A percentile compares a stretch with the other conserved stretches of the same genome.
These are phyloP conservation scores for Xylaria sp. DNA, from an alignment of 2,329 filamentous ascomycete genomes.

Conservation along the genomic window DNA sequence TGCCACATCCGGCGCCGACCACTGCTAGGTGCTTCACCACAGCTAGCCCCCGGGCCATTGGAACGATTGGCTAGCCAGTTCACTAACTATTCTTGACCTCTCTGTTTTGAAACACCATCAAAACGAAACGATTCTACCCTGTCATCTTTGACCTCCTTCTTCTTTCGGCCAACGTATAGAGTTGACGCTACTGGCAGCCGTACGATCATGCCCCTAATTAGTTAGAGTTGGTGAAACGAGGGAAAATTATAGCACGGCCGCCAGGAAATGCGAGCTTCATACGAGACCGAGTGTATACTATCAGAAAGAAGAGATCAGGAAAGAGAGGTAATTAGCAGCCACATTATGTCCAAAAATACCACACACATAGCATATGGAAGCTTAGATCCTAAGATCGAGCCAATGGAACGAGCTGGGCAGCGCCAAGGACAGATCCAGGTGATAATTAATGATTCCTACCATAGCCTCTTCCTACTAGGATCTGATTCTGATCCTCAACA, in stretches of 20 bases:
- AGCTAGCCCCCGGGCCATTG: constrained; percentile 24
- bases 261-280: too few relatives aligned
- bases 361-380: background rate
- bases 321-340: background rate
- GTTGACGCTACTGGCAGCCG: background rate
- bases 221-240: background rate
- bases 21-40: constrained; percentile 2
- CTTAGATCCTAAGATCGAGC: constrained; percentile 5
- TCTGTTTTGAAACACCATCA: constrained; percentile 40
- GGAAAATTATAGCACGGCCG: background rate
- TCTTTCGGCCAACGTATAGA: constrained; percentile 4
- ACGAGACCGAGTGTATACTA: background rate
- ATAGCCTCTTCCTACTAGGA: constrained; percentile 4
- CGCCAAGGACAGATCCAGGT: background rate
- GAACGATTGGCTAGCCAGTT: constrained; percentile 30
- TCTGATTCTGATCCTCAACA: constrained; percentile 20
- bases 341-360: background rate
- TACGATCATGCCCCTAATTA: background rate
- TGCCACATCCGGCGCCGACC: background rate
- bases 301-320: background rate
- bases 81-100: background rate
- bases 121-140: constrained; percentile 33
- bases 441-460: constrained; percentile 9
- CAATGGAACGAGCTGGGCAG: background rate
- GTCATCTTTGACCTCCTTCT: constrained; percentile 17